A percentile compares a stretch with the other conserved stretches of the same genome.
phyloP scores from a whole-genome alignment of 306 rosid species.

The Lathyrus sativus region DNA sequence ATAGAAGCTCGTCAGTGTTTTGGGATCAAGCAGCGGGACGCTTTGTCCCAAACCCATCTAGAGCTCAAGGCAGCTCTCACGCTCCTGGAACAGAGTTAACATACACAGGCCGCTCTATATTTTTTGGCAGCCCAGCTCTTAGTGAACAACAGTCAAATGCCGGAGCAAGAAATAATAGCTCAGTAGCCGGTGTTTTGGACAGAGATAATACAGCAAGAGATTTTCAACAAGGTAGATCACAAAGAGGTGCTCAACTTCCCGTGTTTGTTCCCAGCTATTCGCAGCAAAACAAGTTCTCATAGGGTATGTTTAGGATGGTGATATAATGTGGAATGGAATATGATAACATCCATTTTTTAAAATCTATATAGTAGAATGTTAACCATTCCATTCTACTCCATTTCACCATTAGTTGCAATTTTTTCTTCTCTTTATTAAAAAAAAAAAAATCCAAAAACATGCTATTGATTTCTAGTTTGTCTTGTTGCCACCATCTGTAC shows the following conservation, averaged over 20 bases:
- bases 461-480: constrained; percentile 21
- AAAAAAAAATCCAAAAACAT: constrained; percentile 4
- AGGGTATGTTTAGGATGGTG: background rate
- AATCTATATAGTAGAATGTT: constrained; percentile 8
- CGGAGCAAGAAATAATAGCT: constrained; percentile 50
- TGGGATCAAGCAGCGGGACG: constrained; percentile 92
- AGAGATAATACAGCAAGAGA: constrained; percentile 52
- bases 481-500: constrained; percentile 43
- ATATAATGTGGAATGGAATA: constrained; percentile 9
- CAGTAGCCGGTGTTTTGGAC: constrained; percentile 42
- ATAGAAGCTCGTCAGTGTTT: constrained; percentile 55
- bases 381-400: constrained; percentile 21
- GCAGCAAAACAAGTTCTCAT: constrained; percentile 54
- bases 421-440: background rate
- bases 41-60: constrained; percentile 63
- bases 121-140: constrained; percentile 72
- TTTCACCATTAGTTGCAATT: constrained; percentile 31
- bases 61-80: constrained; percentile 51
- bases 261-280: constrained; percentile 74
- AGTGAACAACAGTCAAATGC: constrained; percentile 53
- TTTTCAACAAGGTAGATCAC: constrained; percentile 64
- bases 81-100: constrained; percentile 59
- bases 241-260: constrained; percentile 69
- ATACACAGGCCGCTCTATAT: constrained; percentile 73
- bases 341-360: constrained; percentile 8